Conservation (phyloP, 2,329 filamentous ascomycete species). For the Penicillium sp. region DNA sequence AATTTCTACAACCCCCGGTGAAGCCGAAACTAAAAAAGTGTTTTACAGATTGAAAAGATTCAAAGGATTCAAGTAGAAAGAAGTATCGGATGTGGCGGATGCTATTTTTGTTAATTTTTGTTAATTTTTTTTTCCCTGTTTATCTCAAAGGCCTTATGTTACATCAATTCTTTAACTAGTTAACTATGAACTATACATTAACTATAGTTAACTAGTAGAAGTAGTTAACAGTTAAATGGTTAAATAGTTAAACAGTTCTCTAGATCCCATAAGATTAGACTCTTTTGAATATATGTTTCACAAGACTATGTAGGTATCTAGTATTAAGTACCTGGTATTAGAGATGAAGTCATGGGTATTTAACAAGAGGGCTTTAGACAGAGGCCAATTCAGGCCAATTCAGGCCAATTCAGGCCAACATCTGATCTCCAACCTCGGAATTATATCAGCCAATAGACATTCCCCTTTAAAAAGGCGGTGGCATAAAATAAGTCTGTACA, state of each 20-base stretch:
- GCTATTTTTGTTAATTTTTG: background rate
- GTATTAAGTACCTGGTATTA: no score
- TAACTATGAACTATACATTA: no score
- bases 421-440: background rate
- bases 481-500: conserved; percentile 1
- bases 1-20: background rate
- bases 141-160: background rate
- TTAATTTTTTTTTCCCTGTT: background rate
- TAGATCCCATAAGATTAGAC: no score
- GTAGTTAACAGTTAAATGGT: no score
- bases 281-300: no score
- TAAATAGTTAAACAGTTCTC: no score
- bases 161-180: no score
- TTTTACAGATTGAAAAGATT: background rate
- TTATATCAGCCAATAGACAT: background rate
- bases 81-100: conserved; percentile 12
- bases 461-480: background rate
- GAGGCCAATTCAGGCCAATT: no score
- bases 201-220: no score
- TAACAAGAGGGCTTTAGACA: no score
- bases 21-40: background rate
- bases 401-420: conserved; percentile 1
- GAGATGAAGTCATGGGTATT: no score
- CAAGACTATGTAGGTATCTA: no score
- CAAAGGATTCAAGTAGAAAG: background rate